Evolutionary conservation across 176 grass and related monocot species (phyloP).

Genomic region (Eremochloa ophiuroides): DNA sequence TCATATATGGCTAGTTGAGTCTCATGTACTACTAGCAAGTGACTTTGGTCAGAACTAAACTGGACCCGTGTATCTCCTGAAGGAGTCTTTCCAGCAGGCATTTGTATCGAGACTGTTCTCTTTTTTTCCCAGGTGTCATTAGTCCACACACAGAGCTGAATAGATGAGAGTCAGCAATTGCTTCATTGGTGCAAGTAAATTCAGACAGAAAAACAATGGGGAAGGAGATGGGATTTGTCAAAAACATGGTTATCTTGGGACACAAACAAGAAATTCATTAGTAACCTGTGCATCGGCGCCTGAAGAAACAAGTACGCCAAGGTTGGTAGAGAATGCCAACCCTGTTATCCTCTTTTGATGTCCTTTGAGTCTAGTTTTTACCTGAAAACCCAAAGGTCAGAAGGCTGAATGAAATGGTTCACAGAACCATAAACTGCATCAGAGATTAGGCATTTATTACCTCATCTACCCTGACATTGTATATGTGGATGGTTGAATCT

Average conservation of each 20-base stretch:
- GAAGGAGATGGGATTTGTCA: background rate
- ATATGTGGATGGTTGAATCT: constrained; percentile 99
- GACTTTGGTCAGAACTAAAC: constrained; percentile 81
- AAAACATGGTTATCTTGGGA: background rate
- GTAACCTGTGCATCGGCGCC: constrained; percentile 95
- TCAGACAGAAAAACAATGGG: background rate
- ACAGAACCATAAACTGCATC: constrained; percentile 2
- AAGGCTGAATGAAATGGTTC: constrained; percentile 24
- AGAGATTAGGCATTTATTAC: constrained; percentile 25
- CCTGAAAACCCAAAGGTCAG: constrained; percentile 50
- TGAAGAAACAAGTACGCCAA: constrained; percentile 87
- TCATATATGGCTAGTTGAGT: constrained; percentile 96
- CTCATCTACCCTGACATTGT: constrained; percentile 99
- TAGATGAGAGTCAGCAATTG: background rate
- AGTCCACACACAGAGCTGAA: constrained; percentile 85
- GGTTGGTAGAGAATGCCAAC: constrained; percentile 78
- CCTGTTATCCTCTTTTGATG: constrained; percentile 96
- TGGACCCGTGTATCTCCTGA: constrained; percentile 86
- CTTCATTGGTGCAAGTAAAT: background rate
- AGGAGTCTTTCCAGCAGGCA: constrained; percentile 74
- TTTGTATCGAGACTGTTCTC: constrained; percentile 61
- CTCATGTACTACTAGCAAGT: constrained; percentile 91
- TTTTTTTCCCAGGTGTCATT: constrained; percentile 90
- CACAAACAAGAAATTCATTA: background rate
- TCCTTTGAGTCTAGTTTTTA: constrained; percentile 89